A percentile compares a stretch with the other conserved stretches of the same genome.
phyloP scores from a whole-genome alignment of 192 early-diverging fungal species.

The Mortierella alpina region DNA sequence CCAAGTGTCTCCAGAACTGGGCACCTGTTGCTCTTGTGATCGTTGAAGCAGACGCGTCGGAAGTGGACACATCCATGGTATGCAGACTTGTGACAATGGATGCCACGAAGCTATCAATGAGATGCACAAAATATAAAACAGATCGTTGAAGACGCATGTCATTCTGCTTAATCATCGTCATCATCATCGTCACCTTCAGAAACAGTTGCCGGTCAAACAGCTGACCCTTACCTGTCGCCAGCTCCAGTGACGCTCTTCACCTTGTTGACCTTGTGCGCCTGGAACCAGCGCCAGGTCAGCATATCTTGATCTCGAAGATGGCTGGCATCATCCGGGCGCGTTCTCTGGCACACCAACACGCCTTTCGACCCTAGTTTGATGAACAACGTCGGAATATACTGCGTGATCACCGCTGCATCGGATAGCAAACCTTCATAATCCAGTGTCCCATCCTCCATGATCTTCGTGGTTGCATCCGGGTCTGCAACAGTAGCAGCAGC shows the following conservation, averaged over 20 bases:
- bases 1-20: constrained; percentile 28
- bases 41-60: not conserved
- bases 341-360: constrained; percentile 45
- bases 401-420: constrained; percentile 56
- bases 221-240: constrained; percentile 71
- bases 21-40: not conserved
- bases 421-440: constrained; percentile 2
- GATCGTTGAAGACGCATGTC: constrained; percentile 27
- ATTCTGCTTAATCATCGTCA: not conserved
- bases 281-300: constrained; percentile 42
- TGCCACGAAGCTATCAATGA: constrained; percentile 72
- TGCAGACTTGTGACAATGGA: constrained; percentile 68
- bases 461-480: not conserved
- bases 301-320: not conserved
- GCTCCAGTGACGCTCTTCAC: constrained; percentile 78
- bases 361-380: constrained; percentile 81
- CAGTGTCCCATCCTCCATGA: not conserved
- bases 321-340: not conserved
- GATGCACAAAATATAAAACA: constrained; percentile 13
- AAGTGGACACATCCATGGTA: not conserved
- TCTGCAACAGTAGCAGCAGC: no score
- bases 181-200: not conserved
- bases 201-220: not conserved
- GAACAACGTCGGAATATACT: constrained; percentile 65
- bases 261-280: constrained; percentile 30